Base-by-base conservation (phyloP, 768 basidiomycete genomes). In the Trametes gibbosa region DNA sequence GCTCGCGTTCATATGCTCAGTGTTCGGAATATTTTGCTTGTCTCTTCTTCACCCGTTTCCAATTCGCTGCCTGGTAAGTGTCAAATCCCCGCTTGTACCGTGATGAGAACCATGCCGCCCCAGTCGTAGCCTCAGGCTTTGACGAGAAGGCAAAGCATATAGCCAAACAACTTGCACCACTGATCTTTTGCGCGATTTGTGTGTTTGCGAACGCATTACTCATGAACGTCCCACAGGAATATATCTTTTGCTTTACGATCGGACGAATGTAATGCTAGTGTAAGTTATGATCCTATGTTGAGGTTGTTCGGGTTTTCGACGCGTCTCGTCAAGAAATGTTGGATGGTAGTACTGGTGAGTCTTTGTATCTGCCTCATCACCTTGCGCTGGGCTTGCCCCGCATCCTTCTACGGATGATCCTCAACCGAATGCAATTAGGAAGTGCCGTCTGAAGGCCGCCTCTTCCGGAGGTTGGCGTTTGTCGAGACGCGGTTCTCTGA, bases 381-480 rank as follows among this genome's bases (percentile, higher is more conserved):
- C n/a, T 29, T 32, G n/a, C 32, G 19, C 42, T 24, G 19, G 24
- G 21, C 34, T 39, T 25, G 21, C 46, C 9, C 14, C 10, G n/a
- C 34, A 23, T 24, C 34, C 27, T 45, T 23, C 40, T 19, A 24
- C 58, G 54, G 68, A 68, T 68, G 68, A 68, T 64, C 56, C 56
- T 47, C 41, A 68, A 68, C 68, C 68, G 68, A 68, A 68, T 56
- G 68, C 68, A 68, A 69, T 68, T 69, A 69, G 68, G 68, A 69
- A 69, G 68, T 69, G 68, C 68, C 68, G 68, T 69, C 68, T 69
- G 68, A 67, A 41, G 54, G 59, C 53, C 34, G 34, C 59, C 34
- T 54, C 59, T 48, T 53, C 45, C 48, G 59, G 59, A 48, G 48
- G 59, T 45, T 35, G 50, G 64, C 51, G 21, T 55, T 49, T 65